Evolutionary conservation across 176 grass and related monocot species (phyloP), one percentile per base, ranked within the genome.

Genomic region (Tillandsia leiboldiana): DNA sequence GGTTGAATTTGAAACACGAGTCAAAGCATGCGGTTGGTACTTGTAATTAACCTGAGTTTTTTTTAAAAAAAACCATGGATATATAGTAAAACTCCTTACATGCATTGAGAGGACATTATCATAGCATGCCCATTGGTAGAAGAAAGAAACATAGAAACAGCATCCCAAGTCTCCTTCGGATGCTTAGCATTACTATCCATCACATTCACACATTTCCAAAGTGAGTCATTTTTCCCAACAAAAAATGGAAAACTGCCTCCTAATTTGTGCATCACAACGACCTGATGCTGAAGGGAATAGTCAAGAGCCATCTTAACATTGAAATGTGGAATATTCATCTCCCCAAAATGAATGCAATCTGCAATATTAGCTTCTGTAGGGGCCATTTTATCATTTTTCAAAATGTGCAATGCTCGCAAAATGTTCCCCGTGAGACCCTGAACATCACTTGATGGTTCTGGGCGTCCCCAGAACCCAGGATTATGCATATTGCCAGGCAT

Each of bases 171-270:
- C 49, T 81, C 78, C 73, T 80, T 88, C 53, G 87, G 76, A 64
- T 83, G 75, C 49, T 80, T 90, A 69, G 68, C 78, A 68, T 78
- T 83, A 52, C 29, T 70, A 82, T 94, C 84, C 90, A 93, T 73
- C 80, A 83, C 77, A 84, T 99, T 90, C 51, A 94, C 84, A 15
- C 90, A 94, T 72, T 82, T 99, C 95, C 95, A 99, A 12, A 93
- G 65, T 24, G 50, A 74, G 52, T 88, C 70, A 51, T 85, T 71
- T 68, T 83, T 99, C 26, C 23, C 75, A n/a, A 99, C 77, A 80
- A 65, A 99, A 70, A 86, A 90, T 53, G 77, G 69, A 70, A 83
- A 73, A 26, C 67, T 83, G 49, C 17, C 51, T 17, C 80, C 87
- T 83, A 99, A 77, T 51, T 78, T 85, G 64, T 82, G 86, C 51